Evolutionary conservation across 2,329 filamentous ascomycete genomes (phyloP).

Genomic region (Aspergillus fructus): DNA sequence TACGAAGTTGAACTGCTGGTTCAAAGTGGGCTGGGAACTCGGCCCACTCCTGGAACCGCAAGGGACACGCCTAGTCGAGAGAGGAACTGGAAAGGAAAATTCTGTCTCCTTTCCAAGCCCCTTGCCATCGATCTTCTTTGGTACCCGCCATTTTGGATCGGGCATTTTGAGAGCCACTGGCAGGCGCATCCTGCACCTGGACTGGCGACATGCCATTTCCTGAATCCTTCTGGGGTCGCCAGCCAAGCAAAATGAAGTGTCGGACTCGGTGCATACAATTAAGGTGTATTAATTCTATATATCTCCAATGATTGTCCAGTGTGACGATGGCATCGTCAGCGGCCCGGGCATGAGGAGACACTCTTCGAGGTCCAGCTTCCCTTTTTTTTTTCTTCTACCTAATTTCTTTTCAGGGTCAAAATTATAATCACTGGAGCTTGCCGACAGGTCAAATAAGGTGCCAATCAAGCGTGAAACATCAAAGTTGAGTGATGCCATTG

Average conservation of each 20-base stretch:
- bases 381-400: slow-evolving; percentile 11
- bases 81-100: slow-evolving; percentile 9
- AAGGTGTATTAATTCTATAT: background rate
- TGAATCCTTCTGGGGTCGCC: background rate
- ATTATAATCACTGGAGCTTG: background rate
- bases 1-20: background rate
- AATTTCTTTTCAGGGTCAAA: background rate
- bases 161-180: slow-evolving; percentile 9
- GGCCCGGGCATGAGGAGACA: slow-evolving; percentile 15
- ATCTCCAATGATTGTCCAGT: background rate
- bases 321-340: slow-evolving; percentile 26
- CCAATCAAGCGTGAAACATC: slow-evolving; percentile 10
- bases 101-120: slow-evolving; percentile 10
- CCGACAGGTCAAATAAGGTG: background rate
- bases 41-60: slow-evolving; percentile 9
- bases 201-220: background rate
- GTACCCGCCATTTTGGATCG: slow-evolving; percentile 18
- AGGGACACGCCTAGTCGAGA: slow-evolving; percentile 7
- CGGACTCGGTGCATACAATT: background rate
- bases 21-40: background rate
- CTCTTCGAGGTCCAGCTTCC: slow-evolving; percentile 7
- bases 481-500: slow-evolving; percentile 17
- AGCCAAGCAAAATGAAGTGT: background rate
- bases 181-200: slow-evolving; percentile 4
- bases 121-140: slow-evolving; percentile 17